A percentile compares a stretch with the other conserved stretches of the same genome.
Conservation (phyloP, 2,329 filamentous ascomycete genomes). For the Clonostachys rhizophaga region DNA sequence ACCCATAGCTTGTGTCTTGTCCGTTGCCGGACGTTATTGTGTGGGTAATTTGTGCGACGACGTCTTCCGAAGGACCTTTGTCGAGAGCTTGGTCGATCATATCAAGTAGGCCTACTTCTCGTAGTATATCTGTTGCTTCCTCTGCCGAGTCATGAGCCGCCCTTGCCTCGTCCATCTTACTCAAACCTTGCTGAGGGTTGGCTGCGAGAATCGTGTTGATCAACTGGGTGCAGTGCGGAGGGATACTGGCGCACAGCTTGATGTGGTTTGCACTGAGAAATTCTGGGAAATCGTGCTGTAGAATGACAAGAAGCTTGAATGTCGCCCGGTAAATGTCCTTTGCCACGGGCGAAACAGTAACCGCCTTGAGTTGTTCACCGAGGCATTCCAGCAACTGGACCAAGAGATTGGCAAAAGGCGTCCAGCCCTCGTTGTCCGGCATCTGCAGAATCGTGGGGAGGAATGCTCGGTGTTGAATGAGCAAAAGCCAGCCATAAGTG, state of each 20-base stretch:
- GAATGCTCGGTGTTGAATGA: constrained; percentile 82
- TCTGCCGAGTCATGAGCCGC: constrained; percentile 20
- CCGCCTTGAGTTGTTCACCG: constrained; percentile 72
- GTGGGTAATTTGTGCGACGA: constrained; percentile 71
- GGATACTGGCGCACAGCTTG: constrained; percentile 74
- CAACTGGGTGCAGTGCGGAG: constrained; percentile 79
- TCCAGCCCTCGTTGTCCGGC: constrained; percentile 69
- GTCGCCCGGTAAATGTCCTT: constrained; percentile 84
- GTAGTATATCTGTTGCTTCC: constrained; percentile 54
- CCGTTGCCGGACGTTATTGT: constrained; percentile 58
- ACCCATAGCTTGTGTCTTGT: constrained; percentile 60
- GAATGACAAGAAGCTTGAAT: constrained; percentile 74
- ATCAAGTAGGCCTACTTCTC: constrained; percentile 48
- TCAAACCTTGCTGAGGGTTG: constrained; percentile 71
- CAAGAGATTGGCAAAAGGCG: constrained; percentile 67
- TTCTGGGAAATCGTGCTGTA: constrained; percentile 93
- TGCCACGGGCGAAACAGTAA: constrained; percentile 62
- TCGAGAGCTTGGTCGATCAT: constrained; percentile 56
- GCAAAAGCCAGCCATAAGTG: constrained; percentile 75
- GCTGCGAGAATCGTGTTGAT: constrained; percentile 85
- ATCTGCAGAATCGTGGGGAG: constrained; percentile 71
- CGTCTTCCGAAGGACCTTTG: constrained; percentile 63
- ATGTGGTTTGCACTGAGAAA: constrained; percentile 87
- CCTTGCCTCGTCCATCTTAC: constrained; percentile 68
- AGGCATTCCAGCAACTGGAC: constrained; percentile 69